Base-by-base conservation (phyloP, 257 asterid species). In the Nicotiana benthamiana region DNA sequence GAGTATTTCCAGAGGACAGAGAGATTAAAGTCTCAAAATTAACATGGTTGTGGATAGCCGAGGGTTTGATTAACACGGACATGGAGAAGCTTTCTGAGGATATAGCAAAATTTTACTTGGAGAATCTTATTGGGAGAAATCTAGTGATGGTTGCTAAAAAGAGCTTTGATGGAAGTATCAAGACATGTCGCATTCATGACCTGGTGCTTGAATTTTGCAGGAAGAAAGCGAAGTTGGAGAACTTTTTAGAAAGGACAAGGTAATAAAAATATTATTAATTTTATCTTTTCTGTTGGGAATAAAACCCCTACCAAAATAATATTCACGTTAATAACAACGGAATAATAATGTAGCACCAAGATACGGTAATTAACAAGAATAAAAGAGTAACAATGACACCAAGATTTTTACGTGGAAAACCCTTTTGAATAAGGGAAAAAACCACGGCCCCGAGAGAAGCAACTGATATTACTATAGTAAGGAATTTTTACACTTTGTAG, bases 111-210 rank as follows among this genome's bases (percentile, higher is more conserved):
- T 6, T n/a, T 20, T 32, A 79, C 75, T 16, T 83, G 43, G 51
- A 26, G 6, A 40, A 68, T 36, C 36, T 78, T n/a, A 48, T 83
- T 27, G 67, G n/a, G 4, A 26, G 80, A 20, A 83, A 52, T 26
- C 80, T 83, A 5, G 68, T 79, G 7, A 48, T 59, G 22, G 20
- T 61, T 28, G 32, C 83, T 2, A 61, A 59, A 43, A 46, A 13
- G 57, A 59, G 60, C 3, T 43, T 1, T 18, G 43, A 57, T 1
- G 76, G 82, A 7, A 46, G 8, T 56, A 61, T 13, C 0, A 79
- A 59, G 80, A 2, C 83, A 27, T 79, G 85, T 32, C 80, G 76
- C 15, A 22, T 79, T 46, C 83, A 83, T 70, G 85, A 83, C 30
- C 9, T 30, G 60, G n/a, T 79, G 28, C 59, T 11, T 46, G 70